Evolutionary conservation across 2,329 filamentous ascomycete species (phyloP).

Genomic region (Monilinia laxa): DNA sequence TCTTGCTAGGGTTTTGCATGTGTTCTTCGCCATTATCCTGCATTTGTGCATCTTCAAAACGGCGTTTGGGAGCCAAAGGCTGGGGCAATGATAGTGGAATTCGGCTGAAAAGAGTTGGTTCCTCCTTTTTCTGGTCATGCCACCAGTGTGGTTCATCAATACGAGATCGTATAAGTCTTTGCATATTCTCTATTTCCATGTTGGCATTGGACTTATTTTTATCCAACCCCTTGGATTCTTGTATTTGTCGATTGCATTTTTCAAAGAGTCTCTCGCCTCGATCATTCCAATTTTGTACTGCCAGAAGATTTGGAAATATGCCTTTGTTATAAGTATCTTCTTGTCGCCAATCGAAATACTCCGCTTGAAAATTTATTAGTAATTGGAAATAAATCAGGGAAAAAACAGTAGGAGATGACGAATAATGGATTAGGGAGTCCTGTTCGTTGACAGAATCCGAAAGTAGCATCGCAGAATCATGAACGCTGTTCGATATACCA

Average conservation of each 20-base stretch:
- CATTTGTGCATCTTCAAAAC: no score
- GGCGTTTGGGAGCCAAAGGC: no score
- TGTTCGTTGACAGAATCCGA: conserved; percentile 18
- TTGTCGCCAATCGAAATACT: not conserved
- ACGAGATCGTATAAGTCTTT: not conserved
- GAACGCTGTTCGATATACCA: not conserved
- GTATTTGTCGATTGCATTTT: not conserved
- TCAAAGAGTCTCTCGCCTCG: not conserved
- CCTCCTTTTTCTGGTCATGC: not conserved
- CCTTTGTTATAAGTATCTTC: not conserved
- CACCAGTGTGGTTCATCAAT: conserved; percentile 1
- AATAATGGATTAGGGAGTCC: not conserved
- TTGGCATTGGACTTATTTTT: not conserved
- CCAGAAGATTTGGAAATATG: not conserved
- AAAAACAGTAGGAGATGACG: not conserved
- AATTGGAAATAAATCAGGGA: not conserved
- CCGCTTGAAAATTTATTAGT: not conserved
- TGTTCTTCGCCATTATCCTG: no score
- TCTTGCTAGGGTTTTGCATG: no score
- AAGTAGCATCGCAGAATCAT: not conserved
- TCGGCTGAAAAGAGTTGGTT: no score
- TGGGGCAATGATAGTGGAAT: not conserved
- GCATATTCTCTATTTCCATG: not conserved
- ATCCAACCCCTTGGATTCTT: not conserved
- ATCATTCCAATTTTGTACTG: not conserved